Conservation (phyloP, 352 stramenopile species). For the Globisporangium splendens region DNA sequence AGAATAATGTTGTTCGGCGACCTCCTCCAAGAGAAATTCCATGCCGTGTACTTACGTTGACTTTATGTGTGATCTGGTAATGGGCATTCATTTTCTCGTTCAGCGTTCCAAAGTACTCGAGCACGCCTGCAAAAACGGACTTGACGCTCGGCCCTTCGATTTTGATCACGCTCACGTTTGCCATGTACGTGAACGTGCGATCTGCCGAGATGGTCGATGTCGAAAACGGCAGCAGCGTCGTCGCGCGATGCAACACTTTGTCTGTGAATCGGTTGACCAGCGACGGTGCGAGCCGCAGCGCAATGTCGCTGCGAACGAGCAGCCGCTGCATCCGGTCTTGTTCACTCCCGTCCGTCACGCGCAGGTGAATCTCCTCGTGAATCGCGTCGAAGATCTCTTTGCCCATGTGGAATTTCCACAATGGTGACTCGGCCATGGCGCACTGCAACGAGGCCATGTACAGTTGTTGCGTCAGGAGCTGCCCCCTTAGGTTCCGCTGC, state of each 20-base stretch:
- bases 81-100: background rate
- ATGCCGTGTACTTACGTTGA: conserved; percentile 2
- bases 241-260: conserved; percentile 20
- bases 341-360: background rate
- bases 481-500: conserved; percentile 41
- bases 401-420: conserved; percentile 29
- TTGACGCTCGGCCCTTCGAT: conserved; percentile 14
- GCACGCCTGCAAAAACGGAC: conserved; percentile 1
- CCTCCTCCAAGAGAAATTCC: background rate
- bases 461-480: conserved; percentile 54
- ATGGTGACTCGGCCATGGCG: conserved; percentile 35
- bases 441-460: conserved; percentile 53
- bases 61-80: background rate
- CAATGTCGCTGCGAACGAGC: conserved; percentile 30
- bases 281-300: conserved; percentile 26
- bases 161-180: conserved; percentile 39
- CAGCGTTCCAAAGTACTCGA: background rate
- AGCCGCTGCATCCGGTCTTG: conserved; percentile 26
- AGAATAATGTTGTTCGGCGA: background rate
- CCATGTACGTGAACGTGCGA: conserved; percentile 39
- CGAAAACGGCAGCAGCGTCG: conserved; percentile 30
- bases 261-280: conserved; percentile 33
- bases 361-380: conserved; percentile 20
- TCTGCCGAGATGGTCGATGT: conserved; percentile 51
- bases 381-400: conserved; percentile 51